phyloP scores from a whole-genome alignment of 768 basidiomycete genomes.

The Naganishia onofrii region DNA sequence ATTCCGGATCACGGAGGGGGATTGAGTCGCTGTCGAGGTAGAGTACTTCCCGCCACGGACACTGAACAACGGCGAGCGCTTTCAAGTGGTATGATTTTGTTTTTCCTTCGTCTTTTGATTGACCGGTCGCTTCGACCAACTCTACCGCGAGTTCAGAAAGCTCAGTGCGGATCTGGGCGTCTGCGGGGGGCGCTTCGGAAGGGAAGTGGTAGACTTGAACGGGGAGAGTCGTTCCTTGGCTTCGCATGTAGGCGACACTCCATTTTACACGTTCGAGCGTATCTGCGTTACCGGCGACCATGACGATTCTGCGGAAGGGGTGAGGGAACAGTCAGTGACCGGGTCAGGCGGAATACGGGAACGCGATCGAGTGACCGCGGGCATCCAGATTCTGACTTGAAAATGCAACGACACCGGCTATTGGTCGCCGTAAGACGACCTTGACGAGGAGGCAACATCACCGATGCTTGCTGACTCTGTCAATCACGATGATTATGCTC shows the following conservation, averaged over 20 bases:
- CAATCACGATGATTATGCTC: no score
- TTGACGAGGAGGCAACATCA: no score
- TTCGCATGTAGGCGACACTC: slow-evolving; percentile 41
- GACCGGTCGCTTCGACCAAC: slow-evolving; percentile 53
- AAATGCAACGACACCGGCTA: no score
- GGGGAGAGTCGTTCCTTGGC: slow-evolving; percentile 40
- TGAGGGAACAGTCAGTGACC: slow-evolving; percentile 34
- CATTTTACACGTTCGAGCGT: slow-evolving; percentile 42
- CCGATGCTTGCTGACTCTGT: no score
- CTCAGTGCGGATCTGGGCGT: slow-evolving; percentile 48
- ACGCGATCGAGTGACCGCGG: no score
- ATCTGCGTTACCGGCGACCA: slow-evolving; percentile 57
- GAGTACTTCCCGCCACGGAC: slow-evolving; percentile 52
- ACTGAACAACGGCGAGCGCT: slow-evolving; percentile 49
- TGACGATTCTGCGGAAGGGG: slow-evolving; percentile 46
- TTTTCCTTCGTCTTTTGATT: slow-evolving; percentile 44
- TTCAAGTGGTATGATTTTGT: slow-evolving; percentile 52
- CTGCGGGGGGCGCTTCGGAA: slow-evolving; percentile 48
- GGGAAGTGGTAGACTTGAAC: slow-evolving; percentile 54
- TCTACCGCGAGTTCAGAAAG: slow-evolving; percentile 58
- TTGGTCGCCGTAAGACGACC: no score
- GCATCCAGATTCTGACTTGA: no score
- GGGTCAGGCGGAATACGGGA: no score
- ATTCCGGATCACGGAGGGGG: slow-evolving; percentile 48
- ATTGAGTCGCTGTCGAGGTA: slow-evolving; percentile 53